phyloP scores from a whole-genome alignment of 208 protist genomes.

The Trypanosoma boissoni region DNA sequence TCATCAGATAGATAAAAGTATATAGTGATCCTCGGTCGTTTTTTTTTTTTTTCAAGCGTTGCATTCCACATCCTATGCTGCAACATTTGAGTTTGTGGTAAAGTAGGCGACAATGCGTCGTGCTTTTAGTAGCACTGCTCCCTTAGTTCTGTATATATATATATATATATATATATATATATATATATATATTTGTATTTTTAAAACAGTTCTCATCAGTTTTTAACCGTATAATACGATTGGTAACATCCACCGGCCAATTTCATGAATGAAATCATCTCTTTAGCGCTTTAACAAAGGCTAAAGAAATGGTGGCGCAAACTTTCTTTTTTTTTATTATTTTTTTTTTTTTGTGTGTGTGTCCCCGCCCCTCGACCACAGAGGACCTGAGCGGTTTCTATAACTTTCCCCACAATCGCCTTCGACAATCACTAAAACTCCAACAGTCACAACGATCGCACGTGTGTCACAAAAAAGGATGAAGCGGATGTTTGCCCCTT shows the following conservation, averaged over 20 bases:
- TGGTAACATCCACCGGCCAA: too few relatives aligned
- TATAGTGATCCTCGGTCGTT: slow-evolving; percentile 68
- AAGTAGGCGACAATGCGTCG: slow-evolving; percentile 14
- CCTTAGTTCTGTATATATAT: not conserved
- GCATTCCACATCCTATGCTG: slow-evolving; percentile 44
- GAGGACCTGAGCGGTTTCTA: slow-evolving; percentile 40
- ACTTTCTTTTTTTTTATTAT: too few relatives aligned
- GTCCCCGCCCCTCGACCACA: not conserved
- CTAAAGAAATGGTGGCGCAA: too few relatives aligned
- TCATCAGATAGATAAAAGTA: slow-evolving; percentile 48
- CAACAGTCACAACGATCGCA: slow-evolving; percentile 29
- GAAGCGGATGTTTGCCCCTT: slow-evolving; percentile 52
- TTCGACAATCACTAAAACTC: slow-evolving; percentile 50
- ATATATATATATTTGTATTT: too few relatives aligned
- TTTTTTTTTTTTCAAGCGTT: slow-evolving; percentile 66
- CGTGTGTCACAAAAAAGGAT: slow-evolving; percentile 42
- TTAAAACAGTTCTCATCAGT: not conserved
- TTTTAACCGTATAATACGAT: too few relatives aligned
- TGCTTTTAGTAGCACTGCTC: not conserved
- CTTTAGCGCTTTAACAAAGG: too few relatives aligned
- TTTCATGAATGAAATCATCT: too few relatives aligned
- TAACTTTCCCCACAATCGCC: slow-evolving; percentile 63
- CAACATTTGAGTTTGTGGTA: slow-evolving; percentile 9
- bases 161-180: too few relatives aligned
- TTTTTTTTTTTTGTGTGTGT: too few relatives aligned